Percentiles rank a stretch among this genome's conserved stretches.
Conservation (phyloP, 164 flowering plant genomes). For the Chimonanthus salicifolius region DNA sequence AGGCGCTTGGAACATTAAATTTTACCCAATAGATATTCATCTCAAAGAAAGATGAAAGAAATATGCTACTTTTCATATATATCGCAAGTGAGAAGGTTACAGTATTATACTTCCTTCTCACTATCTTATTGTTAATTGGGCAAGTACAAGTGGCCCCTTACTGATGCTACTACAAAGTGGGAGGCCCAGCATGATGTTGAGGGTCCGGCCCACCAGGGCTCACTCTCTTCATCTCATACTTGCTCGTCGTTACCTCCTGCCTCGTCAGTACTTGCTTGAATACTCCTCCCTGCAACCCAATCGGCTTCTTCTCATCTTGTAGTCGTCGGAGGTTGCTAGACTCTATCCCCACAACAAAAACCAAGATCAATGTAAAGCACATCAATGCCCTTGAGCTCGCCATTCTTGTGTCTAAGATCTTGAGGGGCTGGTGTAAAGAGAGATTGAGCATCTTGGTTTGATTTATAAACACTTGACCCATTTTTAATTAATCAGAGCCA, state of each 20-base stretch:
- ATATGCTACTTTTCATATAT: no score
- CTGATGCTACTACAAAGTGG: background rate
- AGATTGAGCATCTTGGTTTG: background rate
- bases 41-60: no score
- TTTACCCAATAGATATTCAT: no score
- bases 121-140: no score
- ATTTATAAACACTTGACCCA: background rate
- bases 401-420: background rate
- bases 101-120: no score
- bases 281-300: background rate
- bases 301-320: background rate
- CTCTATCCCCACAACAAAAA: background rate
- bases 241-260: background rate
- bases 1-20: no score
- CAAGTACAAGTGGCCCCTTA: no score
- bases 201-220: conserved; percentile 15
- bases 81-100: no score
- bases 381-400: background rate
- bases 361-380: background rate
- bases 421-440: background rate
- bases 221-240: conserved; percentile 2
- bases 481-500: background rate
- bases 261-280: background rate
- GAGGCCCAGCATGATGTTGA: conserved; percentile 1
- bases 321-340: background rate